Conservation (phyloP, 768 basidiomycete species). For the Lentinus brumalis region DNA sequence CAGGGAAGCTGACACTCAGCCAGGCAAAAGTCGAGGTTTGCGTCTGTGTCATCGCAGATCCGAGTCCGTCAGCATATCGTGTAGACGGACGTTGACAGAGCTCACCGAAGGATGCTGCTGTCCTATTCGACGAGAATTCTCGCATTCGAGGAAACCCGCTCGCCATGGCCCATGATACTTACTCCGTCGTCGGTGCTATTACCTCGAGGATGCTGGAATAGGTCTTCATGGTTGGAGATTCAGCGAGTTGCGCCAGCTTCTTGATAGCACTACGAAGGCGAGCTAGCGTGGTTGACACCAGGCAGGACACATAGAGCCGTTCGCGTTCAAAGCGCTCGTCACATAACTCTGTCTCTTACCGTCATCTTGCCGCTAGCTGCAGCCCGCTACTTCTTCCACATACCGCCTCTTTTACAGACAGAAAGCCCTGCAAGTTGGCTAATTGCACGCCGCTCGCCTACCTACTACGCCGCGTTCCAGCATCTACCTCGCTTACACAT, state of each 20-base stretch:
- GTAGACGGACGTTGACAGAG: neutral
- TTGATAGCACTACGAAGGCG: neutral
- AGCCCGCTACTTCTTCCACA: no score
- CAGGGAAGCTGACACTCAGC: constrained; percentile 36
- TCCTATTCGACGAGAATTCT: constrained; percentile 49
- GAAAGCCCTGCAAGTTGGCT: no score
- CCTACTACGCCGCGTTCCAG: no score
- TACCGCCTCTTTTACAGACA: no score
- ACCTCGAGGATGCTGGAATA: constrained; percentile 61
- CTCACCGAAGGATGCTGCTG: constrained; percentile 77
- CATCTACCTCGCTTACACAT: no score
- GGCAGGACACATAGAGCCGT: no score
- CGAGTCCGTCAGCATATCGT: no score
- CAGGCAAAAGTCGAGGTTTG: constrained; percentile 34
- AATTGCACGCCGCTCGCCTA: no score
- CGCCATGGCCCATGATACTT: constrained; percentile 16
- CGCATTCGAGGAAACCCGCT: constrained; percentile 56
- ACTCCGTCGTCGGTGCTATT: constrained; percentile 47
- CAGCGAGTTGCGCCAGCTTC: neutral
- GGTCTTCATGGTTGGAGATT: constrained; percentile 57
- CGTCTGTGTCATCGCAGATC: constrained; percentile 28
- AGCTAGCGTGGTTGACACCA: no score
- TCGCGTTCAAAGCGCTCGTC: no score
- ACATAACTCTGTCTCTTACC: neutral
- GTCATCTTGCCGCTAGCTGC: no score